Percentiles rank a stretch among this genome's conserved stretches.
phyloP scores from a whole-genome alignment of 139 green algal genomes.

The Bryopsis sp. region DNA sequence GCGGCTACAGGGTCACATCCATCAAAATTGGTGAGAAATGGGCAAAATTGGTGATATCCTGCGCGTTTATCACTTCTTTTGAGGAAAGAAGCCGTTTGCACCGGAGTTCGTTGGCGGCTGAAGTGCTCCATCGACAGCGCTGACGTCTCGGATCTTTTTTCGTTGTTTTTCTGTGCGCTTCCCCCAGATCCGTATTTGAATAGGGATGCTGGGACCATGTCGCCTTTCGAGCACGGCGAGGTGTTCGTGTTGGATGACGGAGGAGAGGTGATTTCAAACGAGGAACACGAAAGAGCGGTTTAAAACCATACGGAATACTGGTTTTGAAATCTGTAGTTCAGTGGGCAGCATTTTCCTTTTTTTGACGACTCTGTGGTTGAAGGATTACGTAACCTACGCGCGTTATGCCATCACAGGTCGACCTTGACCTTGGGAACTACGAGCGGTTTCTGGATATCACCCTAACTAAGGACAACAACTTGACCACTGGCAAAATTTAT shows the following conservation, averaged over 20 bases:
- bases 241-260: slow-evolving; percentile 99
- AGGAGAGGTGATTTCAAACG: slow-evolving; percentile 77
- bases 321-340: too few relatives aligned
- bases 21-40: slow-evolving; percentile 89
- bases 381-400: too few relatives aligned
- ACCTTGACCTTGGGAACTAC: slow-evolving; percentile 99
- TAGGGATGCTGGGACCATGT: slow-evolving; percentile 98
- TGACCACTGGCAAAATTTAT: slow-evolving; percentile 97
- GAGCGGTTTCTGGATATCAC: slow-evolving; percentile 97
- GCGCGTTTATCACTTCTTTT: neutral
- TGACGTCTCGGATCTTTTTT: slow-evolving; percentile 11
- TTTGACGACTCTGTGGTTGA: too few relatives aligned
- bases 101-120: too few relatives aligned
- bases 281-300: too few relatives aligned
- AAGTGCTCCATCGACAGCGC: neutral
- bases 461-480: slow-evolving; percentile 91
- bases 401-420: too few relatives aligned
- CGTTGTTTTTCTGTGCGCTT: too few relatives aligned
- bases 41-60: neutral
- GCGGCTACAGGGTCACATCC: slow-evolving; percentile 80
- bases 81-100: too few relatives aligned
- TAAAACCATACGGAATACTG: too few relatives aligned
- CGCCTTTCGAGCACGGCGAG: slow-evolving; percentile 98
- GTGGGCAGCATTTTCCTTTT: too few relatives aligned
- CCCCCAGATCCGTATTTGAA: slow-evolving; percentile 97